Base-by-base conservation (phyloP, 257 asterid species). In the Solanum phureja region DNA sequence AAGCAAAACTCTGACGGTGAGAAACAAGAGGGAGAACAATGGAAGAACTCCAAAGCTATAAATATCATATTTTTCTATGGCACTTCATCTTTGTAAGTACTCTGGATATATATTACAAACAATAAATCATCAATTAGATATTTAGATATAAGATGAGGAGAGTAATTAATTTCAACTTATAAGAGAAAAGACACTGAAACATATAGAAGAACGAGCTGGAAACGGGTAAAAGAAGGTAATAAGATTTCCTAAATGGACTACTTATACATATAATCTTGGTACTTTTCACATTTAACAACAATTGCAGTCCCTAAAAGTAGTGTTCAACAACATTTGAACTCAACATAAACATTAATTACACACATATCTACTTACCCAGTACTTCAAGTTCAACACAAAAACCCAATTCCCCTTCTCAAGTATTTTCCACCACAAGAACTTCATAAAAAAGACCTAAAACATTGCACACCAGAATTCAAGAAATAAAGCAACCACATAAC, bases 1-100 rank as follows among this genome's bases (percentile, higher is more conserved):
- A 3, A 97, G 98, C 90, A 97, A 91, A 86, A 91, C 96, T 35
- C 98, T 91, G 86, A 94, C 88, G 16, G 97, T 89, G 23, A 97
- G 98, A 82, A 97, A 96, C 90, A 94, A 92, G 21, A 96, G 31
- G 23, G 94, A 94, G 89, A 97, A 91, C 35, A 94, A 5, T 1
- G 98, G 98, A 85, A 97, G 96, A 88, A 82, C 49, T 42, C 49
- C 14, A 42, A 42, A 42, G 49, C 52, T 44, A 44, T 44, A 44
- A 11, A 44, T 0, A 44, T 44, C 52, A 44, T 11, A 44, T 44
- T 44, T 44, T 44, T 44, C 2, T 44, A 44, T 44, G 52, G 16
- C 16, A 44, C 16, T 44, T 44, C 16, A 44, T 11, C 16, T 11
- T 44, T 44, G 52, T 44, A 44, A 44, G 52, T 44, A 44, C 16